phyloP scores from a whole-genome alignment of 768 basidiomycete genomes.

The Phlebiopsis flavidoalba region DNA sequence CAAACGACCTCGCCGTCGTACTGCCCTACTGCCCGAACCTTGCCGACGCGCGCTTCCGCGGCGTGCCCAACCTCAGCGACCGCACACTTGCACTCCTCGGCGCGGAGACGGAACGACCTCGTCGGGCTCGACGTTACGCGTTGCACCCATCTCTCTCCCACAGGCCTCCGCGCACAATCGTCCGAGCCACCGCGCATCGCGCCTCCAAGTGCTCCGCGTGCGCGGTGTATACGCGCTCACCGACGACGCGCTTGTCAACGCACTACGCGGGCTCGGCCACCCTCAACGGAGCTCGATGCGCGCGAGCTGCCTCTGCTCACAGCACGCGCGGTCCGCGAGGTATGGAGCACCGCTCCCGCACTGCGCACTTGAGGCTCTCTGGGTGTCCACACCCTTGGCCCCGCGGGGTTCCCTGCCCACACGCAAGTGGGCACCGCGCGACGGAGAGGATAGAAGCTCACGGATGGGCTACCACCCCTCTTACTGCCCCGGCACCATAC shows the following conservation, averaged over 20 bases:
- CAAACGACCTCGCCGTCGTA: slow-evolving; percentile 51
- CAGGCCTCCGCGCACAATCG: slow-evolving; percentile 70
- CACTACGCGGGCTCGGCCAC: slow-evolving; percentile 70
- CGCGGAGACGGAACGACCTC: slow-evolving; percentile 54
- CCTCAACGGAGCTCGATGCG: slow-evolving; percentile 82
- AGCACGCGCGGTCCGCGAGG: slow-evolving; percentile 63
- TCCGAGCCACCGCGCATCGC: slow-evolving; percentile 58
- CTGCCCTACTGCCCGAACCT: slow-evolving; percentile 60
- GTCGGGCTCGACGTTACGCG: slow-evolving; percentile 73
- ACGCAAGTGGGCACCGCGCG: not conserved
- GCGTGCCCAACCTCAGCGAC: slow-evolving; percentile 65
- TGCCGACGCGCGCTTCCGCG: slow-evolving; percentile 62
- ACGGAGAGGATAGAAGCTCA: slow-evolving; percentile 32
- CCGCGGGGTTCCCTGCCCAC: slow-evolving; percentile 65
- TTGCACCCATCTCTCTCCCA: slow-evolving; percentile 73
- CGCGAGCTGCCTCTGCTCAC: slow-evolving; percentile 65
- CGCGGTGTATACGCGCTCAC: slow-evolving; percentile 66
- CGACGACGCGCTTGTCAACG: slow-evolving; percentile 54
- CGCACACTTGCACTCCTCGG: slow-evolving; percentile 62
- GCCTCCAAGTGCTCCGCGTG: slow-evolving; percentile 71
- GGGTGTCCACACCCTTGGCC: slow-evolving; percentile 74
- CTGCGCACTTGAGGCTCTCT: slow-evolving; percentile 74
- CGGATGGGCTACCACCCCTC: slow-evolving; percentile 59
- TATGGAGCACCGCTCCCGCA: slow-evolving; percentile 53
- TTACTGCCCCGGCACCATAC: slow-evolving; percentile 45